Evolutionary conservation across 2,329 filamentous ascomycete genomes (phyloP), one percentile per base, ranked within the genome.

Genomic region (Ophiocordyceps camponoti-saundersi): DNA sequence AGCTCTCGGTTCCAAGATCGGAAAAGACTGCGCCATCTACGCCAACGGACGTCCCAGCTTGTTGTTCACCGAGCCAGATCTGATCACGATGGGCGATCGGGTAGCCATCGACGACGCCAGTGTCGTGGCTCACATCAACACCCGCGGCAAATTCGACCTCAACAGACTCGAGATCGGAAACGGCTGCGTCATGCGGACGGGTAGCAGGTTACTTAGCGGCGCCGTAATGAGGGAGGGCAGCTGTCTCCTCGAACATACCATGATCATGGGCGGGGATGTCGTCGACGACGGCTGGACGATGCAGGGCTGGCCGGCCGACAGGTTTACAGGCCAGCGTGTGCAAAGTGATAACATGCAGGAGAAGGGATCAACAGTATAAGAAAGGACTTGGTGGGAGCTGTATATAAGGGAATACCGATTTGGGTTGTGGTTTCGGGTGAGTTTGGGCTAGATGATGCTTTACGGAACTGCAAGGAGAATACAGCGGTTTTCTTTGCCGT

Each of bases 31-130:
- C 48, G 69, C 72, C 0, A 61, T 77, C 12, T 76, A 75, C 47
- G 70, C 71, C 3, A 72, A 70, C 41, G 74, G 74, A 0, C 55
- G 60, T 7, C 72, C 72, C 1, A 69, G 64, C 41, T 59, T 77
- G 18, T 65, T 72, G 55, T 73, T 77, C 53, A 77, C 74, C 0
- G 73, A 77, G 58, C 73, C 73, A 1, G 74, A 77, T 48, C 63
- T 77, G 7, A 60, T 78, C 12, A 69, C 62, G 0, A 58, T 77
- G 3, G 73, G 73, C 2, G 67, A 75, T 52, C 58, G 73, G 1
- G 73, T 76, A 0, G 61, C 62, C 1, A 67, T 77, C 1, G 74
- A 77, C 48, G 72, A 77, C 52, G 71, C 71, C 1, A 72, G 69
- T 53, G 58, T 77, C 11, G 72, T 77, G 8, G 68, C 64, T 10